Percentiles rank a stretch among this genome's conserved stretches.
These are phyloP conservation scores for Starmerella stigmatis DNA, from an alignment of 805 yeast species.

Conservation along the genomic window DNA sequence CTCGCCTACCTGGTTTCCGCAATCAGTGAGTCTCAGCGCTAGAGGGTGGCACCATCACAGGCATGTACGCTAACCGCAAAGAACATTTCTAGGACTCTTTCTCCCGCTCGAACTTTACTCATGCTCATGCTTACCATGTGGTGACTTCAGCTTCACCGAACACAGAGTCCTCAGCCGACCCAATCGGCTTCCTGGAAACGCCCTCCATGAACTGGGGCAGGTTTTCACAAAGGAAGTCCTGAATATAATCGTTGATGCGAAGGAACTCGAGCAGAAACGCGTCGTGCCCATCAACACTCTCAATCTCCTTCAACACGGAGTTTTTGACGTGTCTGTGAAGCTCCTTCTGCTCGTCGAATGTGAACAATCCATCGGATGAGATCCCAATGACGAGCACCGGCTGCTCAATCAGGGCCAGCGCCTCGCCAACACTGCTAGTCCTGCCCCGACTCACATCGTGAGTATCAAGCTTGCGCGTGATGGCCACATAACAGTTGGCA, in stretches of 20 bases:
- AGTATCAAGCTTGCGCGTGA: slow-evolving; percentile 86
- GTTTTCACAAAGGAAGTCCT: slow-evolving; percentile 50
- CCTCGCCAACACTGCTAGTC: slow-evolving; percentile 39
- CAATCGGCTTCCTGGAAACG: slow-evolving; percentile 38
- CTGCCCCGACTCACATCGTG: slow-evolving; percentile 86
- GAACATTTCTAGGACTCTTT: no score
- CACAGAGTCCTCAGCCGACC: slow-evolving; percentile 38
- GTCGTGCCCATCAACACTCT: slow-evolving; percentile 95
- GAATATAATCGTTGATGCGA: slow-evolving; percentile 60
- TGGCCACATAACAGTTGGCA: slow-evolving; percentile 92
- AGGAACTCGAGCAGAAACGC: slow-evolving; percentile 87
- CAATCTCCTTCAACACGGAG: slow-evolving; percentile 55
- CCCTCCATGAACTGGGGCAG: slow-evolving; percentile 51
- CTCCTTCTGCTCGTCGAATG: slow-evolving; percentile 80
- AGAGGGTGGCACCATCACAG: no score
- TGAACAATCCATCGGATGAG: slow-evolving; percentile 83
- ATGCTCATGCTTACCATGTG: slow-evolving; percentile 50
- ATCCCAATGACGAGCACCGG: slow-evolving; percentile 85
- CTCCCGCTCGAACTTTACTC: no score
- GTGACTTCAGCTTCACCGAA: slow-evolving; percentile 94
- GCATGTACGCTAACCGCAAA: no score
- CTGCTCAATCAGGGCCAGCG: slow-evolving; percentile 49
- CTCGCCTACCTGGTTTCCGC: no score
- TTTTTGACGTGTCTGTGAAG: slow-evolving; percentile 67
- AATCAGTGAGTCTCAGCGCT: no score